Evolutionary conservation across 768 basidiomycete species (phyloP).

Genomic region (Piloderma croceum): DNA sequence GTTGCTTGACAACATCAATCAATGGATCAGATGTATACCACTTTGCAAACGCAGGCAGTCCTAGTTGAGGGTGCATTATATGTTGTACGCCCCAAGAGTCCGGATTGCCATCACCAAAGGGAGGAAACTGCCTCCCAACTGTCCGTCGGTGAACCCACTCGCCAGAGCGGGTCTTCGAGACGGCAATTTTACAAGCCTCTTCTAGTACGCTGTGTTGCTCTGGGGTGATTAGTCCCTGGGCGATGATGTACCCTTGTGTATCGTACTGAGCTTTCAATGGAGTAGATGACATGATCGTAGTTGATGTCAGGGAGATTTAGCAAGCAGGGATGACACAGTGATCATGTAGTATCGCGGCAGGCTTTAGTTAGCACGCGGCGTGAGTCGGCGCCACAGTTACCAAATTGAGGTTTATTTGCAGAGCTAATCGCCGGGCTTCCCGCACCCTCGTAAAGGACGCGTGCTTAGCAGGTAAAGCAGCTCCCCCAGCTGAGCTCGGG

Average conservation of each 20-base stretch:
- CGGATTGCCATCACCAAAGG: constrained; percentile 50
- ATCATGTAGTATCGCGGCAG: too few species aligned
- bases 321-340: too few species aligned
- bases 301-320: too few species aligned
- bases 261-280: constrained; percentile 53
- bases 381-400: too few species aligned
- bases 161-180: constrained; percentile 51
- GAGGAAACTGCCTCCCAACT: constrained; percentile 77
- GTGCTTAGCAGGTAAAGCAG: too few species aligned
- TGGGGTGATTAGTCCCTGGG: constrained; percentile 47
- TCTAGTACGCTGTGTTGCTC: constrained; percentile 35
- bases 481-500: too few species aligned
- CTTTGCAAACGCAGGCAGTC: constrained; percentile 48
- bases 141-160: constrained; percentile 62
- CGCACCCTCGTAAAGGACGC: too few species aligned
- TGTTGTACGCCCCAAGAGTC: constrained; percentile 84
- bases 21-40: constrained; percentile 64
- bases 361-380: too few species aligned
- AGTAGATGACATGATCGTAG: background rate
- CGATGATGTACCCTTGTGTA: constrained; percentile 58
- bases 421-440: too few species aligned
- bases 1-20: constrained; percentile 33
- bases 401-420: too few species aligned
- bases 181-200: constrained; percentile 46
- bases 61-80: constrained; percentile 71